Base-by-base conservation (phyloP, 2,329 filamentous ascomycete species). In the Colletotrichum eremochloae region DNA sequence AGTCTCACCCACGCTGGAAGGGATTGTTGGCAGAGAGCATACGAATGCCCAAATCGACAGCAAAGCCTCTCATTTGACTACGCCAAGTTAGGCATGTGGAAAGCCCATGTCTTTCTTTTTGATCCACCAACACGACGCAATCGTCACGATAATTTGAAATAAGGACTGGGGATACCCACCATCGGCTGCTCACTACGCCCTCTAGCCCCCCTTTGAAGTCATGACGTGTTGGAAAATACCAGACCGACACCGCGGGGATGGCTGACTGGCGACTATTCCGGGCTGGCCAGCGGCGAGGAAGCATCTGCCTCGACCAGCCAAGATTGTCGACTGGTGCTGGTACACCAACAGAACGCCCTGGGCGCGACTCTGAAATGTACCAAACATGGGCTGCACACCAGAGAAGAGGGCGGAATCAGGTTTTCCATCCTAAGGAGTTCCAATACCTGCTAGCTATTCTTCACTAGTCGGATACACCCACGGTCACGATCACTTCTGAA, bases 171-270 rank as follows among this genome's bases (percentile, higher is more conserved):
- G 46, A 48, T 31, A 42, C 14, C 40, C 48, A 50, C 24, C 29
- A 1, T 18, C 15, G 31, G 44, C 33, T 67, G 68, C 40, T 36
- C 46, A 33, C 44, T 52, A 18, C 36, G 36, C 29, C 46, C 31
- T 33, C n/a, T 46, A 40, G n/a, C 20, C 60, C 31, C 57, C 57
- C 58, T 48, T 63, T 11, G 44, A 11, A 72, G 69, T 68, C 69
- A 72, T 72, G 65, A 68, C 69, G 65, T 71, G n/a, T 38, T 44
- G 18, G 44, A 68, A 38, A 44, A 60, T 64, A 20, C 58, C 58
- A 55, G 65, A 31, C 44, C 20, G 3, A 33, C 33, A 8, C 20
- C 14, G 44, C 48, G 11, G 8, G 44, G 14, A 12, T 38, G 15
- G 42, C n/a, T 40, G 18, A 8, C 42, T 40, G 15, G 14, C 14